These are phyloP conservation scores for Eragrostis nindensis DNA, from an alignment of 176 grass and related monocot species.

Conservation along the genomic window DNA sequence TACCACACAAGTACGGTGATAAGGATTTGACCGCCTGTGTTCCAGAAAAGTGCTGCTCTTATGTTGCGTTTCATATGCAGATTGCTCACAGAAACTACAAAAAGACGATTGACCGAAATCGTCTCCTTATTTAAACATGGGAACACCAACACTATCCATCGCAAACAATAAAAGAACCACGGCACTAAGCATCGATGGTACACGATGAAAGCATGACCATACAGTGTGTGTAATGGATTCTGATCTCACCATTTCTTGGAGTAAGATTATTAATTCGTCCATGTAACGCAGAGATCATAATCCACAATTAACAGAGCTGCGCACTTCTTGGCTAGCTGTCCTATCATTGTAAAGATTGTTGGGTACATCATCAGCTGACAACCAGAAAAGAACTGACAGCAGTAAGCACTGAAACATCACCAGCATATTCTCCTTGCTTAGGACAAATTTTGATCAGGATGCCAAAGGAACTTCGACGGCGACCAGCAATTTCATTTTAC, in stretches of 20 bases:
- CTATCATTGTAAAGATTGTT: slow-evolving; percentile 32
- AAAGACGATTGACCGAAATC: background rate
- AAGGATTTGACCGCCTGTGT: too few relatives aligned
- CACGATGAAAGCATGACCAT: background rate
- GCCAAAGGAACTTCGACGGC: background rate
- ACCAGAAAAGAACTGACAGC: background rate
- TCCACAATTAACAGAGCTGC: background rate
- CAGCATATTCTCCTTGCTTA: background rate
- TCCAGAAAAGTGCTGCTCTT: background rate
- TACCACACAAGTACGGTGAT: too few relatives aligned
- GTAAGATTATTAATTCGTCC: background rate
- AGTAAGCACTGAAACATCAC: background rate
- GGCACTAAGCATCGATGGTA: background rate
- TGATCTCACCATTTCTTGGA: slow-evolving; percentile 22
- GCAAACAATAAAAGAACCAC: too few relatives aligned
- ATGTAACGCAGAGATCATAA: background rate
- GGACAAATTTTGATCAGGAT: background rate
- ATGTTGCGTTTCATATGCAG: background rate
- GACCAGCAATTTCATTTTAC: background rate
- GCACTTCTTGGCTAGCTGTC: background rate
- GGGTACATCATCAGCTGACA: slow-evolving; percentile 6
- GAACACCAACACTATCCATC: background rate
- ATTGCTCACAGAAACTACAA: background rate
- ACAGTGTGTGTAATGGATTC: slow-evolving; percentile 3
- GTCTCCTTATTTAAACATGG: background rate